These are phyloP conservation scores for Phytopythium oedochilum DNA, from an alignment of 352 stramenopile genomes.

Conservation along the genomic window DNA sequence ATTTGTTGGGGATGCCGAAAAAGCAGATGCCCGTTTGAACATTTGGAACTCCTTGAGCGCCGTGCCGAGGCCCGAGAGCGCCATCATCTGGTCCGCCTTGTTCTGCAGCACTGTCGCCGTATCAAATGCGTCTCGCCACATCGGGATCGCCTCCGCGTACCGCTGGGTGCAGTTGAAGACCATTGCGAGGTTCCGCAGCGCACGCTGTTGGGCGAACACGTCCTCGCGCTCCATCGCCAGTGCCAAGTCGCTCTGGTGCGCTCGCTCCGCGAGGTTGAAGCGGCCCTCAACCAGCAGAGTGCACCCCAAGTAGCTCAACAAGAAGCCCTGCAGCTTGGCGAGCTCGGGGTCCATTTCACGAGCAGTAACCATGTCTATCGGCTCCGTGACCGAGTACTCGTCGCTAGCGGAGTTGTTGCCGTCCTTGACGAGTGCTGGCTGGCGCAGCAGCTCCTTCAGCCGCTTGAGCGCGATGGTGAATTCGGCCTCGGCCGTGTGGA, in stretches of 20 bases:
- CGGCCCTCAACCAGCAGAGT: conserved; percentile 45
- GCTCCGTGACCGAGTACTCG: background rate
- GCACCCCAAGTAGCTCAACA: conserved; percentile 41
- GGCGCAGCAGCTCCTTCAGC: conserved; percentile 15
- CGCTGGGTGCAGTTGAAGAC: conserved; percentile 37
- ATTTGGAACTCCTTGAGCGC: conserved; percentile 26
- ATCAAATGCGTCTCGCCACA: conserved; percentile 52
- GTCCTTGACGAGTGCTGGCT: background rate
- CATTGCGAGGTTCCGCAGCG: conserved; percentile 46
- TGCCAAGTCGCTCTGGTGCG: conserved; percentile 47
- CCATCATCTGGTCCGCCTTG: conserved; percentile 34
- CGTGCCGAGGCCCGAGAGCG: conserved; percentile 36
- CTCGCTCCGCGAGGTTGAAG: conserved; percentile 25
- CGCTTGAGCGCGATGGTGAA: conserved; percentile 30
- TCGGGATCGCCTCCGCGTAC: conserved; percentile 37
- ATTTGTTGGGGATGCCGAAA: background rate
- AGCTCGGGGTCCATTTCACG: conserved; percentile 15
- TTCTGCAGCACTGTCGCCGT: conserved; percentile 34
- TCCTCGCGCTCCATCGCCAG: conserved; percentile 46
- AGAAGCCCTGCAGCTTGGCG: conserved; percentile 34
- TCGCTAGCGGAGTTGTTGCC: conserved; percentile 7
- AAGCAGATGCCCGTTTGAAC: background rate
- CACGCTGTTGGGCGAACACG: conserved; percentile 42
- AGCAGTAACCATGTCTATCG: background rate
- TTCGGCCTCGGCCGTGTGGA: conserved; percentile 30